Conservation (phyloP, 2,329 filamentous ascomycete species). For the Ophiostoma himal-ulmi region DNA sequence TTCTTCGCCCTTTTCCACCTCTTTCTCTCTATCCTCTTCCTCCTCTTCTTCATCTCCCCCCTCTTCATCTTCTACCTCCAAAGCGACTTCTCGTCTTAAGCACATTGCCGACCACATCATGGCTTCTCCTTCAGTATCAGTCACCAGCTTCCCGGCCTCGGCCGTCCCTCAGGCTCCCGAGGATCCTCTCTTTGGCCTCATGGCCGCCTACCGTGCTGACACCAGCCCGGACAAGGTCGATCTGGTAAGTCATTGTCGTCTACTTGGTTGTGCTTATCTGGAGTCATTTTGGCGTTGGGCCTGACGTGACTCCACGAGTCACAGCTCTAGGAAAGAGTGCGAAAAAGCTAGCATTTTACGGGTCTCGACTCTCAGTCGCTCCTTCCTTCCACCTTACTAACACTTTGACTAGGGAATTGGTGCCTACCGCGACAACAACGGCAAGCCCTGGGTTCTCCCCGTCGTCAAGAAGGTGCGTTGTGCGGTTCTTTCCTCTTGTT, state of each 20-base stretch:
- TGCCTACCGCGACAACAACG: conserved; percentile 89
- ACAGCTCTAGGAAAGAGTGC: background rate
- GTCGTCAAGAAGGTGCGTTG: conserved; percentile 84
- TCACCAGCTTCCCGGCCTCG: conserved; percentile 68
- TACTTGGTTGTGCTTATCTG: background rate
- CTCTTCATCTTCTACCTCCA: conserved; percentile 12
- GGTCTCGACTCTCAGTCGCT: background rate
- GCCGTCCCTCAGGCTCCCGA: conserved; percentile 85
- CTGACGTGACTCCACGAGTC: background rate
- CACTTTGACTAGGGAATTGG: conserved; percentile 58
- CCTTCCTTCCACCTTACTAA: background rate
- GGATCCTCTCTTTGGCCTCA: conserved; percentile 89
- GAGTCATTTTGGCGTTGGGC: background rate
- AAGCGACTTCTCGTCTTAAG: conserved; percentile 44
- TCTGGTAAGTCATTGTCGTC: conserved; percentile 54
- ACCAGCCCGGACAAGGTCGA: conserved; percentile 77
- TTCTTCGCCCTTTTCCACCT: background rate
- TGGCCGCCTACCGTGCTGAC: conserved; percentile 81
- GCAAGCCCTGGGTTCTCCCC: conserved; percentile 94
- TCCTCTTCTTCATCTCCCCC: conserved; percentile 20
- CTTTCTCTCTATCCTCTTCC: background rate
- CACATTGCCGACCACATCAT: conserved; percentile 69
- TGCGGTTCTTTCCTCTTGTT: background rate
- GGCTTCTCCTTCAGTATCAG: conserved; percentile 33
- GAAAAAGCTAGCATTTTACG: conserved; percentile 4